A percentile compares a stretch with the other conserved stretches of the same genome.
Evolutionary conservation across 2,329 filamentous ascomycete genomes (phyloP).

Genomic region (Bertia moriformis): DNA sequence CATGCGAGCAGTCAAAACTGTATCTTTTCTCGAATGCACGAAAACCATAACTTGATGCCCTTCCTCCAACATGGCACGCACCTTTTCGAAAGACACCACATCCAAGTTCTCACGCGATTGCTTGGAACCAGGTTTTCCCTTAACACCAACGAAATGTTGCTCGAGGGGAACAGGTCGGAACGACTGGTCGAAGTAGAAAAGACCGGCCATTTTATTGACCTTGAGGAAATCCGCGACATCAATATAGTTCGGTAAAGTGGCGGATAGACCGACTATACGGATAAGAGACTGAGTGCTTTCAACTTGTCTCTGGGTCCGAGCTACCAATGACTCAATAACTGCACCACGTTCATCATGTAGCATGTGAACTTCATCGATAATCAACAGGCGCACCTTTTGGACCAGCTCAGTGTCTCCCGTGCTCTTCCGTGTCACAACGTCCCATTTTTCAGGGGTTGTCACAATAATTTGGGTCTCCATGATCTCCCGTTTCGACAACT

Average conservation of each 20-base stretch:
- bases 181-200: constrained; percentile 94
- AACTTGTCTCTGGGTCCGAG: constrained; percentile 85
- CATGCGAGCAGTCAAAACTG: constrained; percentile 72
- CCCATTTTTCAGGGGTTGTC: constrained; percentile 98
- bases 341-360: constrained; percentile 94
- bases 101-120: constrained; percentile 82
- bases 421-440: constrained; percentile 91
- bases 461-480: constrained; percentile 95
- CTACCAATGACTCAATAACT: constrained; percentile 88
- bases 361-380: constrained; percentile 99
- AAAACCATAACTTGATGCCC: constrained; percentile 99
- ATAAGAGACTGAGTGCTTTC: constrained; percentile 97
- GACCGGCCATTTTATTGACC: constrained; percentile 78
- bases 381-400: constrained; percentile 87
- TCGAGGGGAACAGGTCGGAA: constrained; percentile 92
- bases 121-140: constrained; percentile 72
- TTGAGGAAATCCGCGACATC: constrained; percentile 95
- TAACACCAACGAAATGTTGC: constrained; percentile 93
- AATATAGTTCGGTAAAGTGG: constrained; percentile 88
- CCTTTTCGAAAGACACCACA: constrained; percentile 78
- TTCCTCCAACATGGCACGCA: constrained; percentile 74
- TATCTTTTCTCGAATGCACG: constrained; percentile 92
- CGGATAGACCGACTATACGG: constrained; percentile 85
- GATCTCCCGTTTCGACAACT: constrained; percentile 91
- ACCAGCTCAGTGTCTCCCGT: constrained; percentile 95